phyloP scores from a whole-genome alignment of 345 rosid species.

The Ricinus communis region DNA sequence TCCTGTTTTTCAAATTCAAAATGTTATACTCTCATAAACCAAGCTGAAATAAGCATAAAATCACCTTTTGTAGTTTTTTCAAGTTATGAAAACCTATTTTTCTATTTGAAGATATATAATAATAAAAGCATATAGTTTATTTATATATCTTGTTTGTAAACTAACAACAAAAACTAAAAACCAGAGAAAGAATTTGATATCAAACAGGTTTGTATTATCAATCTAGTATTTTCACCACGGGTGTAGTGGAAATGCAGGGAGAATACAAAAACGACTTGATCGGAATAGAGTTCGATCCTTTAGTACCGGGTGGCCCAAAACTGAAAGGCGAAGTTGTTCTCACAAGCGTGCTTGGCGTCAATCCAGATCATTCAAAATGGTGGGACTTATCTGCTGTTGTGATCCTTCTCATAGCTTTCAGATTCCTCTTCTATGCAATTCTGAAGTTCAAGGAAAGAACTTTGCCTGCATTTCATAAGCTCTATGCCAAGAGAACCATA shows the following conservation, averaged over 20 bases:
- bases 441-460: conserved; percentile 77
- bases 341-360: conserved; percentile 46
- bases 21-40: no score
- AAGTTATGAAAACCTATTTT: no score
- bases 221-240: conserved; percentile 2
- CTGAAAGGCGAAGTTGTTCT: conserved; percentile 63
- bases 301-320: conserved; percentile 57
- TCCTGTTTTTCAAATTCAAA: no score
- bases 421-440: conserved; percentile 64
- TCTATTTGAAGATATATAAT: no score
- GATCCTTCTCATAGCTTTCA: conserved; percentile 52
- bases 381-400: conserved; percentile 69
- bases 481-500: conserved; percentile 59
- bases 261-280: conserved; percentile 79
- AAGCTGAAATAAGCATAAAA: no score
- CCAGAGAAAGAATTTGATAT: no score
- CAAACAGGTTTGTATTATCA: not conserved
- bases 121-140: no score
- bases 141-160: no score
- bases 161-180: conserved; percentile 4
- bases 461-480: conserved; percentile 46
- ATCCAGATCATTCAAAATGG: conserved; percentile 67
- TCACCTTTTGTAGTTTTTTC: no score
- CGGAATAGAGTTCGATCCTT: conserved; percentile 73
- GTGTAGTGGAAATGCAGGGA: conserved; percentile 44